phyloP scores from a whole-genome alignment of 2,329 filamentous ascomycete species.

The Lanzia echinophila region DNA sequence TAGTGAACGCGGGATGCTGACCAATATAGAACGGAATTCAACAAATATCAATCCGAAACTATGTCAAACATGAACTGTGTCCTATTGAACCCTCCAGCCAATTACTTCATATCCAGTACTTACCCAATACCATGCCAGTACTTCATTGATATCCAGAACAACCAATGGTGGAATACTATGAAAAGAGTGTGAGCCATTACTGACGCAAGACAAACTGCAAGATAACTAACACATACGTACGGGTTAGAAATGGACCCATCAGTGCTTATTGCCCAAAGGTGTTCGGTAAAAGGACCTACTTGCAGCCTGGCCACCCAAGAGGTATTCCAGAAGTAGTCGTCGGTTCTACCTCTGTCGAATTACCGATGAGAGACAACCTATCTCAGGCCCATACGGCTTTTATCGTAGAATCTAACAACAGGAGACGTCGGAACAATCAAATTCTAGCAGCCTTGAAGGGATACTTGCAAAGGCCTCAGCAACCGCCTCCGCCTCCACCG shows the following conservation, averaged over 20 bases:
- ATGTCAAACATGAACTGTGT: neutral
- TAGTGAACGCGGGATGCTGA: neutral
- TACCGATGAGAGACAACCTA: neutral
- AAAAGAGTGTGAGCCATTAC: neutral
- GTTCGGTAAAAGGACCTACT: neutral
- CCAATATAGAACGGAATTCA: neutral
- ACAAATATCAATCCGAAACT: neutral
- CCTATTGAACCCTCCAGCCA: neutral
- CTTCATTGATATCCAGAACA: constrained; percentile 1
- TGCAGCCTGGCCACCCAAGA: no score
- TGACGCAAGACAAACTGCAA: no score
- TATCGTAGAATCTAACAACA: neutral
- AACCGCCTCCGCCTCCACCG: neutral
- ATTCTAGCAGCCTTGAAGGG: neutral
- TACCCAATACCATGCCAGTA: neutral
- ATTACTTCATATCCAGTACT: neutral
- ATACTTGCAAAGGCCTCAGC: neutral
- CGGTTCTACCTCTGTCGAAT: neutral
- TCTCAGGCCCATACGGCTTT: neutral
- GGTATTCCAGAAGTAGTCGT: neutral
- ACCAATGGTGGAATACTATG: constrained; percentile 3
- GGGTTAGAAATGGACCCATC: neutral
- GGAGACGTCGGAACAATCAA: neutral
- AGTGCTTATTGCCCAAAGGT: neutral
- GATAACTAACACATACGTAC: neutral